Base-by-base conservation (phyloP, 495 filamentous ascomycete species). In the Trypethelium eluteriae region DNA sequence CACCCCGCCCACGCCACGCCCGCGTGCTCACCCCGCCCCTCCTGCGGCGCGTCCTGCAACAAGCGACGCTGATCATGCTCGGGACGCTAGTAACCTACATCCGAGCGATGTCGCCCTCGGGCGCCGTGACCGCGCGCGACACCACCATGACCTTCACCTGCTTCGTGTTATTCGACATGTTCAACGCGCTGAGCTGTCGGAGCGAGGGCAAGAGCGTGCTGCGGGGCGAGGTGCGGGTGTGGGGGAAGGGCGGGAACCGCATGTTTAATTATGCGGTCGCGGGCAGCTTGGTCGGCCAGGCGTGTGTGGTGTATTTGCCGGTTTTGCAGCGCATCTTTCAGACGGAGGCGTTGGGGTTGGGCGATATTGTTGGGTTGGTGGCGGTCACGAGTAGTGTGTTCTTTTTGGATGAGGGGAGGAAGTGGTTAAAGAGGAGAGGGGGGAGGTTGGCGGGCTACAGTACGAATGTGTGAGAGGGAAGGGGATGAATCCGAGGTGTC, bases 141-240 rank as follows among this genome's bases (percentile, higher is more conserved):
- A 98, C 94, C 16, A 98, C 94, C 66, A 96, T 97, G 91, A 98
- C 94, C 1, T 98, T 98, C 76, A 98, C 94, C 32, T 95, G 91
- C 77, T 98, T 98, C 73, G 94, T 98, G 34, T 82, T 98, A 36
- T 98, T 96, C 75, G 94, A 98, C 79, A 98, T 98, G 94, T 95
- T 96, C 81, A 96, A 97, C 75, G 94, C 94, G 0, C 81, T 98
- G 14, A 88, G 91, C 9, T 98, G 94, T 77, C 90, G 94, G 62
- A 94, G 89, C 62, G 93, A 97, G 75, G 83, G 82, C 69, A 98
- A 98, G 73, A 92, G 88, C 39, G 81, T 98, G 3, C 84, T 97
- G 34, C 82, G 86, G 38, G 93, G 93, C 50, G 94, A 98, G 73
- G 82, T 98, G 35, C 80, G 86, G 25, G 70, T 97, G 2, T 89